Conservation (phyloP, 768 basidiomycete genomes). For the Auricularia heimuer region DNA sequence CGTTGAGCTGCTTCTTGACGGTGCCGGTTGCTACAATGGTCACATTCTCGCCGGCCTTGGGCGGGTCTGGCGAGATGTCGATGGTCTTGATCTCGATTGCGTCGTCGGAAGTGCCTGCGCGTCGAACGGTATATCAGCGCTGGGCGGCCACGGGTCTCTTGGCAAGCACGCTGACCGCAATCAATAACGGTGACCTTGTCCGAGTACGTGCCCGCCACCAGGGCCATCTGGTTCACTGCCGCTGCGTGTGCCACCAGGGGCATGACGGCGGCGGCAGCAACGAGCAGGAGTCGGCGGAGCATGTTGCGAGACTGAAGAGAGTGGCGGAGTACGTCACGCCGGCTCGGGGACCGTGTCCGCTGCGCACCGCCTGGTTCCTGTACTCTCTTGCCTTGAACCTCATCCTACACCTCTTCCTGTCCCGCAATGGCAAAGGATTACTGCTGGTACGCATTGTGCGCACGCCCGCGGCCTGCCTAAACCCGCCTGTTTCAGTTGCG, state of each 20-base stretch:
- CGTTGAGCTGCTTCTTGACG: constrained; percentile 54
- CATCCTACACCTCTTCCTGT: constrained; percentile 9
- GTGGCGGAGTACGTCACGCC: neutral
- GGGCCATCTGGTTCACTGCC: neutral
- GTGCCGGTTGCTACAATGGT: constrained; percentile 71
- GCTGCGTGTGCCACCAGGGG: neutral
- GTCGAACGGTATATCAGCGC: neutral
- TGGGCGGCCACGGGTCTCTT: neutral
- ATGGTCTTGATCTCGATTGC: constrained; percentile 62
- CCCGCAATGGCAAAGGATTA: constrained; percentile 68
- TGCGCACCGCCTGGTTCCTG: constrained; percentile 4
- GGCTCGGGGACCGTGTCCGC: neutral
- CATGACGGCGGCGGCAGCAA: neutral
- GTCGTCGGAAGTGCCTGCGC: constrained; percentile 35
- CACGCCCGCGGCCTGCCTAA: no score
- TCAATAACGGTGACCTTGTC: neutral
- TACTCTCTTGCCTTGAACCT: neutral
- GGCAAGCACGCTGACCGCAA: neutral
- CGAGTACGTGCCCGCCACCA: neutral
- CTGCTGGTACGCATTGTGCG: constrained; percentile 44
- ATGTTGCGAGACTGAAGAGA: neutral
- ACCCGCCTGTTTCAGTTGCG: constrained; percentile 35
- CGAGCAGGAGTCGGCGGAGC: constrained; percentile 2
- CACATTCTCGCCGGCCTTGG: constrained; percentile 74
- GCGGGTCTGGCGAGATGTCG: constrained; percentile 74